Evolutionary conservation across 164 flowering plant species (phyloP).

Genomic region (Chloranthus sessilifolius): DNA sequence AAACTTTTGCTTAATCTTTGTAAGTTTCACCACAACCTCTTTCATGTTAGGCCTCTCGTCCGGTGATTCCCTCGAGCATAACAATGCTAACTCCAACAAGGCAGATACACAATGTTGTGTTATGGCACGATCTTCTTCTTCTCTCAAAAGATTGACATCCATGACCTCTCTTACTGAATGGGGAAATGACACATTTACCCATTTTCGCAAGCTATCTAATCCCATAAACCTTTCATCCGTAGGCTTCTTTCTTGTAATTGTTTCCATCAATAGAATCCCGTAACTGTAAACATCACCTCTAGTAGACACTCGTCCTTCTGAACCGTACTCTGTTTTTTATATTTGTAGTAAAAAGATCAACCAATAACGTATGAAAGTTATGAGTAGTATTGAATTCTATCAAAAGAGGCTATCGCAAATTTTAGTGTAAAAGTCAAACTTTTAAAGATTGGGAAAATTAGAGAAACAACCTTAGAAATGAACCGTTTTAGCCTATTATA

Average conservation of each 20-base stretch:
- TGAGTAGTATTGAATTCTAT: too few relatives aligned
- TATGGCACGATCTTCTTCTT: not conserved
- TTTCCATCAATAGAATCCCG: conserved; percentile 5
- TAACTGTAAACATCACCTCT: conserved; percentile 10
- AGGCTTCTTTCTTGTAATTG: conserved; percentile 2
- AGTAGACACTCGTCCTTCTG: not conserved
- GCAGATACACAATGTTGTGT: not conserved
- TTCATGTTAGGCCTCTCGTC: not conserved
- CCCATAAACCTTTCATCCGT: conserved; percentile 4
- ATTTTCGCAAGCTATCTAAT: conserved; percentile 1
- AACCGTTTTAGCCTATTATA: too few relatives aligned
- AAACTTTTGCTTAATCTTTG: too few relatives aligned
- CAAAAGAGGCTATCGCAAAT: too few relatives aligned
- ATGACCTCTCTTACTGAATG: not conserved
- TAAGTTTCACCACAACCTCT: too few relatives aligned
- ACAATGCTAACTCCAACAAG: not conserved
- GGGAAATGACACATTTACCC: conserved; percentile 5
- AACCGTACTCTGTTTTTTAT: conserved; percentile 6
- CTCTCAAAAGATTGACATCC: not conserved
- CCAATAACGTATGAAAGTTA: too few relatives aligned
- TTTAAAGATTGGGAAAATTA: too few relatives aligned
- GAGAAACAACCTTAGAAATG: too few relatives aligned
- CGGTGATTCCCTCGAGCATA: not conserved
- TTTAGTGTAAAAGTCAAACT: too few relatives aligned
- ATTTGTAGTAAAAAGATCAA: too few relatives aligned